A percentile compares a stretch with the other conserved stretches of the same genome.
Evolutionary conservation across 768 basidiomycete genomes (phyloP).

Genomic region (Tulasnella sp.): DNA sequence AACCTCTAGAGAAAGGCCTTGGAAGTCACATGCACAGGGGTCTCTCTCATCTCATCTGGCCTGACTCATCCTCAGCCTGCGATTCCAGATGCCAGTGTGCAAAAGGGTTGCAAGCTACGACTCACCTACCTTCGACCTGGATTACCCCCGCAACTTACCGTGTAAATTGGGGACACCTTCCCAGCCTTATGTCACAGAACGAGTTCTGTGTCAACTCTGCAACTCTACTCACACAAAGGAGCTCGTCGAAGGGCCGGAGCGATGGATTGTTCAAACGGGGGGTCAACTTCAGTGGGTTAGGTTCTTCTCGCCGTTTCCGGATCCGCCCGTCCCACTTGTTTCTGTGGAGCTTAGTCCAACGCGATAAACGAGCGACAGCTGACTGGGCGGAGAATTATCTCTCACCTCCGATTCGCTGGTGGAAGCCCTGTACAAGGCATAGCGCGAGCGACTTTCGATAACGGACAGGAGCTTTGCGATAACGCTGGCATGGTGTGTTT

Average conservation of each 20-base stretch:
- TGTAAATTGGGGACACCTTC: no score
- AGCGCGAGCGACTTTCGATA: background rate
- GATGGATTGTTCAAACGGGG: background rate
- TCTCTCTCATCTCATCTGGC: no score
- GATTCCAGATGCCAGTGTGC: no score
- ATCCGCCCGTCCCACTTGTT: no score
- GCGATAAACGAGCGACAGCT: background rate
- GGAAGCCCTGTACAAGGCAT: background rate
- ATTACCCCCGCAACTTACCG: no score
- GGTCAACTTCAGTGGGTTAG: background rate
- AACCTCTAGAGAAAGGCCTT: no score
- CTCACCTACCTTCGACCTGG: no score
- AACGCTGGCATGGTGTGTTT: background rate
- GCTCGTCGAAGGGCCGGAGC: background rate
- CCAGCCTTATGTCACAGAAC: background rate
- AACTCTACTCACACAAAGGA: background rate
- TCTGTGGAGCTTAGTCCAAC: background rate
- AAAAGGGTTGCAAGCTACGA: no score
- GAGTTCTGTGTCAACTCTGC: no score
- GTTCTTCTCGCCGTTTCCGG: background rate
- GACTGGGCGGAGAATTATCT: background rate
- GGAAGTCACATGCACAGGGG: no score
- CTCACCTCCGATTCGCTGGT: background rate
- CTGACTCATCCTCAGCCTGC: no score
- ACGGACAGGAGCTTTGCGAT: background rate